phyloP scores from a whole-genome alignment of 805 yeast species.

The Wickerhamomyces sydowiorum region DNA sequence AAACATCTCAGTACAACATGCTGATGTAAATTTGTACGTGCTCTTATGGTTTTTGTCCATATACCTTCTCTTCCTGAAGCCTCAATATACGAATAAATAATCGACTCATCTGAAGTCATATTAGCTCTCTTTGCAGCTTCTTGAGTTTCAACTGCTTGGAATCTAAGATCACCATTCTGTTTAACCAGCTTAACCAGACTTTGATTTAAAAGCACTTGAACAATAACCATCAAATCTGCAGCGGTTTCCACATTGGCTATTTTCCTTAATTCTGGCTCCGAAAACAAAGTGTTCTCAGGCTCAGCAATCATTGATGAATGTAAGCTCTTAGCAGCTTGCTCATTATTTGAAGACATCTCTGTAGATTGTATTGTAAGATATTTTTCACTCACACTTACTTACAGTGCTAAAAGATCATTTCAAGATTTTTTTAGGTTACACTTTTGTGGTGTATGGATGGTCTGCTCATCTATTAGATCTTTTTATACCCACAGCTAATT shows the following conservation, averaged over 20 bases:
- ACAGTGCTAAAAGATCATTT: background rate
- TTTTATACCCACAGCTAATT: no score
- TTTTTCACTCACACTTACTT: background rate
- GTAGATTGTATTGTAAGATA: background rate
- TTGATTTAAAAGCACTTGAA: slow-evolving; percentile 47
- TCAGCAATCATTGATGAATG: slow-evolving; percentile 59
- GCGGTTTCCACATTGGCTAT: slow-evolving; percentile 37
- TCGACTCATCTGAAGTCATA: slow-evolving; percentile 84
- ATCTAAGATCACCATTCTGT: slow-evolving; percentile 59
- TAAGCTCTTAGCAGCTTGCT: slow-evolving; percentile 46
- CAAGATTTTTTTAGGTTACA: background rate
- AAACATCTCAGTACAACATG: slow-evolving; percentile 83
- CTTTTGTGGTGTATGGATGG: background rate
- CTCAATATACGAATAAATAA: slow-evolving; percentile 87
- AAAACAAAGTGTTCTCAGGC: slow-evolving; percentile 44
- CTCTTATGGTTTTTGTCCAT: slow-evolving; percentile 90
- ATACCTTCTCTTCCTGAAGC: slow-evolving; percentile 94
- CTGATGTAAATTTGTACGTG: slow-evolving; percentile 84
- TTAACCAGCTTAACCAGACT: slow-evolving; percentile 66
- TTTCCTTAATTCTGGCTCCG: slow-evolving; percentile 64
- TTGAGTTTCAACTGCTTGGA: slow-evolving; percentile 64
- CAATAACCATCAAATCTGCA: slow-evolving; percentile 37
- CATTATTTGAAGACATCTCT: background rate
- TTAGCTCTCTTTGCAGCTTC: slow-evolving; percentile 75
- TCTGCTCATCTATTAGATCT: background rate